A percentile compares a stretch with the other conserved stretches of the same genome.
These are phyloP conservation scores for Hericium rajendrae DNA, from an alignment of 768 basidiomycete species.

Conservation along the genomic window DNA sequence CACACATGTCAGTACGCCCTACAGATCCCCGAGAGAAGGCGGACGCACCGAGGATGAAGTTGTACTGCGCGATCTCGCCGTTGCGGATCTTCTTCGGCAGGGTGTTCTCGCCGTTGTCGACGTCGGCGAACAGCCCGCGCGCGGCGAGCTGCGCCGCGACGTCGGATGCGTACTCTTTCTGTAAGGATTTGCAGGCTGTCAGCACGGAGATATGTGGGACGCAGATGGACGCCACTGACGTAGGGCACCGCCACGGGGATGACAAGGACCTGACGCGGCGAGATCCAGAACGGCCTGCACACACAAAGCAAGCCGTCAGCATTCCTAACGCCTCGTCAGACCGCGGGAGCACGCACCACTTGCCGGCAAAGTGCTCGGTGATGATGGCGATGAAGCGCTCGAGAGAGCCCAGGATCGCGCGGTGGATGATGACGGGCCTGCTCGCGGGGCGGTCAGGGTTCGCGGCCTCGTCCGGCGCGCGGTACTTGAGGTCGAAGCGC, in stretches of 20 bases:
- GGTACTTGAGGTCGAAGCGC: conserved; percentile 91
- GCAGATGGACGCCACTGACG: conserved; percentile 37
- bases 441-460: conserved; percentile 39
- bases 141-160: conserved; percentile 58
- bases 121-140: conserved; percentile 79
- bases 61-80: conserved; percentile 95
- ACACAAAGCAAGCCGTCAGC: neutral
- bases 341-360: conserved; percentile 57
- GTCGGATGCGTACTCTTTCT: conserved; percentile 88
- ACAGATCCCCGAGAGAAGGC: neutral
- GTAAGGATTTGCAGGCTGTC: conserved; percentile 1
- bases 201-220: neutral
- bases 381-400: conserved; percentile 96
- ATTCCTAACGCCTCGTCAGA: neutral
- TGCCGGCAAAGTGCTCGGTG: conserved; percentile 95
- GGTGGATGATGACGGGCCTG: conserved; percentile 95
- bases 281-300: conserved; percentile 93
- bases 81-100: conserved; percentile 96
- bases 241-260: conserved; percentile 88
- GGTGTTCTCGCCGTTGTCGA: conserved; percentile 87
- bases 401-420: conserved; percentile 87
- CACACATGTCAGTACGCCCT: neutral
- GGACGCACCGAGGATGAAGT: conserved; percentile 85
- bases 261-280: conserved; percentile 90
- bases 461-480: conserved; percentile 63